Percentiles rank a stretch among this genome's conserved stretches.
These are phyloP conservation scores for Albatrellus ellisii DNA, from an alignment of 768 basidiomycete genomes.

Conservation along the genomic window DNA sequence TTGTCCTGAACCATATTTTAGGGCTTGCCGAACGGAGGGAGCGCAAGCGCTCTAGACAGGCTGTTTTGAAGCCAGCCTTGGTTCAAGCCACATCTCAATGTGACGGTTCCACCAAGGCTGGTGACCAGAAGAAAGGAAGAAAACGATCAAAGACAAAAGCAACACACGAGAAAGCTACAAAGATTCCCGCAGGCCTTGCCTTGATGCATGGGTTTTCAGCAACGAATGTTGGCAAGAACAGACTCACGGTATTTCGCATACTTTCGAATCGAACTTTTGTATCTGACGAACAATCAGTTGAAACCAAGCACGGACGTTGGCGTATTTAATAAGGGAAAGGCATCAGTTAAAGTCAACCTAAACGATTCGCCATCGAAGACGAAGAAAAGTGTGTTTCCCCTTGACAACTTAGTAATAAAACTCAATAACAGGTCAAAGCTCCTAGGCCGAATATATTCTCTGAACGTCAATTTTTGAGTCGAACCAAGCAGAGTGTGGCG, in stretches of 20 bases:
- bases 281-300: conserved; percentile 23
- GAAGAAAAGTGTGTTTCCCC: conserved; percentile 15
- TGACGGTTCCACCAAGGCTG: conserved; percentile 5
- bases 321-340: conserved; percentile 54
- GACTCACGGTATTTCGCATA: conserved; percentile 38
- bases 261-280: neutral
- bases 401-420: neutral
- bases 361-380: conserved; percentile 17
- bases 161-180: conserved; percentile 19
- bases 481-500: too few relatives aligned
- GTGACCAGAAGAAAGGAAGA: conserved; percentile 13
- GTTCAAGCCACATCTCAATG: conserved; percentile 2
- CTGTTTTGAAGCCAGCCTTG: conserved; percentile 8
- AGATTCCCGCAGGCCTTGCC: conserved; percentile 36
- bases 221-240: conserved; percentile 44
- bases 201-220: conserved; percentile 59
- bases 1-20: conserved; percentile 16
- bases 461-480: conserved; percentile 14
- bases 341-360: conserved; percentile 31
- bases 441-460: conserved; percentile 12
- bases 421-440: conserved; percentile 3
- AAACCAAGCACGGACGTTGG: conserved; percentile 33
- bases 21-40: conserved; percentile 56
- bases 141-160: conserved; percentile 12
- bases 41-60: conserved; percentile 31